Evolutionary conservation across 2,329 filamentous ascomycete genomes (phyloP).

Genomic region (Ceratocystiopsis brevicomis): DNA sequence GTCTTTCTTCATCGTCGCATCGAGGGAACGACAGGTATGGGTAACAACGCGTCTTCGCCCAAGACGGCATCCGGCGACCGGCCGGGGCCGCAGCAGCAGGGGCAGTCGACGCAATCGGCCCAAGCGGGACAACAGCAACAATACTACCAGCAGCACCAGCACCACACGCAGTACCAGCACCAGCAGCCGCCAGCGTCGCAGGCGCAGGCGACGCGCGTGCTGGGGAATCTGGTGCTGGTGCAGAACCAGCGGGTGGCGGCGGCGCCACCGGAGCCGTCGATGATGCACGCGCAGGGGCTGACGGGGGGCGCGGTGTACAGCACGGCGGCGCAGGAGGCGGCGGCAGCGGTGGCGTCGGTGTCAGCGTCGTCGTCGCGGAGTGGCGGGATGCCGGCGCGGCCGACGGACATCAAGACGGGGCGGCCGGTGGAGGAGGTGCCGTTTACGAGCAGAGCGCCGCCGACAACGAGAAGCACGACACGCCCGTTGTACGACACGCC

Average conservation of each 20-base stretch:
- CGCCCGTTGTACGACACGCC: too few relatives aligned
- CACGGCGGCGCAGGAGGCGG: slow-evolving; percentile 4
- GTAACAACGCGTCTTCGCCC: slow-evolving; percentile 24
- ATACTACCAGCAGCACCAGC: slow-evolving; percentile 11
- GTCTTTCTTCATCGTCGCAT: too few relatives aligned
- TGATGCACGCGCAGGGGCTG: slow-evolving; percentile 37
- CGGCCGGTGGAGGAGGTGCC: neutral
- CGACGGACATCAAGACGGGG: slow-evolving; percentile 16
- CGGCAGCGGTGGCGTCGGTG: neutral
- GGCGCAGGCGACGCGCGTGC: too few relatives aligned
- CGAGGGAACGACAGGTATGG: slow-evolving; percentile 15
- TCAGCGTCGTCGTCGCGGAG: slow-evolving; percentile 6
- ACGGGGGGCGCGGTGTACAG: slow-evolving; percentile 2
- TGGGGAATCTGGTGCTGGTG: slow-evolving; percentile 31
- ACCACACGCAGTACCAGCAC: slow-evolving; percentile 10
- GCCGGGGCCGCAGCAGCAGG: slow-evolving; percentile 10
- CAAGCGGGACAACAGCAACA: slow-evolving; percentile 11
- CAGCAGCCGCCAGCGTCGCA: slow-evolving; percentile 8
- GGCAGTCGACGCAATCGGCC: slow-evolving; percentile 13
- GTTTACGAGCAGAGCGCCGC: neutral
- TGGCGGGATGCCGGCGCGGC: slow-evolving; percentile 9
- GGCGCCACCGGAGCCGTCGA: slow-evolving; percentile 42
- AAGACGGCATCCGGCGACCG: slow-evolving; percentile 14
- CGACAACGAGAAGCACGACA: too few relatives aligned
- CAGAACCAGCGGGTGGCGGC: slow-evolving; percentile 36